Evolutionary conservation across 345 rosid species (phyloP).

Genomic region (Eucalyptus victrix): DNA sequence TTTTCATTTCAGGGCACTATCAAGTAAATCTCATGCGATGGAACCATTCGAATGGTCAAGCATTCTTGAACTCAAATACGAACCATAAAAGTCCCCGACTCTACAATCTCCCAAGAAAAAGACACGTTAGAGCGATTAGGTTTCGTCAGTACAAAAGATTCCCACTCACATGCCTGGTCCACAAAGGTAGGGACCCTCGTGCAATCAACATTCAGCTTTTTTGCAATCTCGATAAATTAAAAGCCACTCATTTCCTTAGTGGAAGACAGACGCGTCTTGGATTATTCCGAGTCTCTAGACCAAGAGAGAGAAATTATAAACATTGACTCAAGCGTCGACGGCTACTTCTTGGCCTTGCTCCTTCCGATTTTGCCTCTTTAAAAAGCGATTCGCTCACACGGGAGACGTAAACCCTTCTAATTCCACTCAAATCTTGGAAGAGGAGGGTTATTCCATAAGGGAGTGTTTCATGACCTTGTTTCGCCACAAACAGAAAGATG

Average conservation of each 20-base stretch:
- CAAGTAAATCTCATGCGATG: neutral
- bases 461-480: neutral
- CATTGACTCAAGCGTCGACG: neutral
- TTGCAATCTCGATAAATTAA: neutral
- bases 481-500: neutral
- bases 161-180: neutral
- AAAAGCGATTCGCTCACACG: too few relatives aligned
- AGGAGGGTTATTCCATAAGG: neutral
- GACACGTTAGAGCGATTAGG: neutral
- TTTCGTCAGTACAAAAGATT: neutral
- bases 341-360: neutral
- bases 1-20: neutral
- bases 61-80: neutral
- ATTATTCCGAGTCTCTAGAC: neutral
- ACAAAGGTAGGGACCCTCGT: neutral
- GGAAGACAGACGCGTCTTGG: neutral
- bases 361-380: too few relatives aligned
- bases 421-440: neutral
- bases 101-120: neutral
- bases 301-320: neutral
- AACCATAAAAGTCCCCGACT: neutral
- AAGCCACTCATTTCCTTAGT: neutral
- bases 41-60: neutral
- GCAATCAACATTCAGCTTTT: neutral
- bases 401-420: neutral